Evolutionary conservation across 2,329 filamentous ascomycete genomes (phyloP).

Genomic region (Rutstroemia sp.): DNA sequence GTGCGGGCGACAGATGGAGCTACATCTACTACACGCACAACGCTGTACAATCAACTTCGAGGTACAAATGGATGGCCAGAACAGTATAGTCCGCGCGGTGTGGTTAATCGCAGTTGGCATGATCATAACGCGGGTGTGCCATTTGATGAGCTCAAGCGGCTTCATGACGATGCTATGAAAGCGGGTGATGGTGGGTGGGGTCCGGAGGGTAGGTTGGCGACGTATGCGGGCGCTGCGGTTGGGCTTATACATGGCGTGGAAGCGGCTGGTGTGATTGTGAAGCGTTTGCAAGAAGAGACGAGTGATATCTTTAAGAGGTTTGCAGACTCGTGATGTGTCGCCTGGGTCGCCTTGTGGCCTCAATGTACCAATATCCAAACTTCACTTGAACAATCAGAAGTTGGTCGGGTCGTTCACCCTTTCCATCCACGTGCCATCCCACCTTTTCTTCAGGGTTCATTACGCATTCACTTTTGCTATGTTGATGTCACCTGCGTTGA

Average conservation of each 20-base stretch:
- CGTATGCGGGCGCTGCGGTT: conserved; percentile 56
- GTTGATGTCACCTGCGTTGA: no score
- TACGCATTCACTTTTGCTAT: no score
- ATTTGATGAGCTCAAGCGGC: conserved; percentile 33
- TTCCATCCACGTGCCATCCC: no score
- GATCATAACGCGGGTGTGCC: conserved; percentile 33
- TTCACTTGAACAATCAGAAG: no score
- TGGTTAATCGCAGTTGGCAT: conserved; percentile 46
- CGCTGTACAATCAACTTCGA: conserved; percentile 43
- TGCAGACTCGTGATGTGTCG: no score
- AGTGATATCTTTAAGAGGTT: no score
- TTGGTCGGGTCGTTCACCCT: no score
- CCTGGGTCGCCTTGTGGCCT: no score
- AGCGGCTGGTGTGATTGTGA: no score
- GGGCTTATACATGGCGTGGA: conserved; percentile 38
- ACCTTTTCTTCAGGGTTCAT: no score
- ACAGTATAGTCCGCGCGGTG: conserved; percentile 47
- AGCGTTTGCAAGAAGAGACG: no score
- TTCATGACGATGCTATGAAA: conserved; percentile 38
- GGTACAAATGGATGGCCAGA: conserved; percentile 51
- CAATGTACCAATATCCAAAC: no score
- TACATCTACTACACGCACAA: conserved; percentile 39
- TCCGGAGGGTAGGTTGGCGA: conserved; percentile 44
- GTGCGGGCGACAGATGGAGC: conserved; percentile 42
- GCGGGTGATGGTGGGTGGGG: conserved; percentile 46